Conservation (phyloP, 768 basidiomycete species). For the Pisolithus microcarpus region DNA sequence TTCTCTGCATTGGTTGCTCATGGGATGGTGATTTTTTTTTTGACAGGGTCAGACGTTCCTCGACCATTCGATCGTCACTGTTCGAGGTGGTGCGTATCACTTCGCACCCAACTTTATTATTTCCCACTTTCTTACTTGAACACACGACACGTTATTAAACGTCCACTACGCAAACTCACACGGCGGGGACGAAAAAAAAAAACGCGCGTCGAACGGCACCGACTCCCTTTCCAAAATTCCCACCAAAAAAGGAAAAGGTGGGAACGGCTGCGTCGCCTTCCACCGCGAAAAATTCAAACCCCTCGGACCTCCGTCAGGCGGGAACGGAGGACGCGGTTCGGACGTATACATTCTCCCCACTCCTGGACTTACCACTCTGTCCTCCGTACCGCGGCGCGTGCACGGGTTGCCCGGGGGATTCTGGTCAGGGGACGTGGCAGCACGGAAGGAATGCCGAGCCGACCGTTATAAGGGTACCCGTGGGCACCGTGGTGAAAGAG, state of each 20-base stretch:
- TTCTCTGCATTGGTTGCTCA: not conserved
- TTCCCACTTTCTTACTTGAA: no score
- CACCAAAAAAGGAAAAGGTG: conserved; percentile 60
- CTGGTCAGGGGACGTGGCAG: conserved; percentile 83
- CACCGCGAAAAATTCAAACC: conserved; percentile 83
- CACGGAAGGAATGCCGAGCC: conserved; percentile 74
- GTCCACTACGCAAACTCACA: no score
- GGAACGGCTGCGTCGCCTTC: conserved; percentile 88
- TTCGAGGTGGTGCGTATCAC: conserved; percentile 56
- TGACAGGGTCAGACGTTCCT: conserved; percentile 69
- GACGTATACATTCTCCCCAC: conserved; percentile 82
- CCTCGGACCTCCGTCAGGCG: conserved; percentile 87
- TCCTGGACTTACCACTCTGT: conserved; percentile 68
- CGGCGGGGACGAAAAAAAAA: not conserved
- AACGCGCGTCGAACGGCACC: no score
- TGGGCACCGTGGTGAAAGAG: conserved; percentile 85
- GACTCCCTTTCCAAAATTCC: no score
- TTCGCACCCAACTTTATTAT: not conserved
- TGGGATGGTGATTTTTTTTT: not conserved
- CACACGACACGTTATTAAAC: not conserved
- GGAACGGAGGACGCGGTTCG: conserved; percentile 85
- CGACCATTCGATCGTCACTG: conserved; percentile 73
- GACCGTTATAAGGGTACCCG: conserved; percentile 70
- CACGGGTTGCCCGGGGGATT: conserved; percentile 58
- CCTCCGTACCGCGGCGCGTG: conserved; percentile 61